Conservation (phyloP, 106 monocot species). For the Dioscorea alata region DNA sequence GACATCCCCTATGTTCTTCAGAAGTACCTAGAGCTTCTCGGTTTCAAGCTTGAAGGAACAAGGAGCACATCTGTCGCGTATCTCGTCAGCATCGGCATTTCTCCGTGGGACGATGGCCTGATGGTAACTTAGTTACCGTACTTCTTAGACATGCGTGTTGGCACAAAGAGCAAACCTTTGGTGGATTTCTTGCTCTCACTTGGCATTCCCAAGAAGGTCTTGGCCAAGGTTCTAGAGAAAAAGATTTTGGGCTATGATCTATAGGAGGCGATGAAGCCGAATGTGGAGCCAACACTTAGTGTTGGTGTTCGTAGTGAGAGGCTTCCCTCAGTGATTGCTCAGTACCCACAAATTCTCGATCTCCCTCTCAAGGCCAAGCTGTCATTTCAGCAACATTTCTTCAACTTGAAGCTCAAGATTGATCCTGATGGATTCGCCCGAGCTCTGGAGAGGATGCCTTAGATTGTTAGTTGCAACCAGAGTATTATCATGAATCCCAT, state of each 20-base stretch:
- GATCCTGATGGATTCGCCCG: constrained; percentile 40
- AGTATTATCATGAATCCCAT: constrained; percentile 29
- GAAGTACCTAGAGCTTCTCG: constrained; percentile 33
- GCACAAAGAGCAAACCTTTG: constrained; percentile 33
- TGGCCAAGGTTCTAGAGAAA: constrained; percentile 37
- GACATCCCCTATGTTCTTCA: constrained; percentile 34
- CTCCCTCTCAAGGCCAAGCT: constrained; percentile 38
- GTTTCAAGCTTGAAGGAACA: constrained; percentile 44
- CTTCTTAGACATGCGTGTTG: constrained; percentile 39
- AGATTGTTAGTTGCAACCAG: constrained; percentile 29
- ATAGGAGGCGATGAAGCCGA: constrained; percentile 35
- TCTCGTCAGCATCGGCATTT: constrained; percentile 29
- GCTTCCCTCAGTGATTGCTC: constrained; percentile 19
- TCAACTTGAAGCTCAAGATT: constrained; percentile 41
- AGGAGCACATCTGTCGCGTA: constrained; percentile 48
- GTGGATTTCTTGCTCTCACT: constrained; percentile 26
- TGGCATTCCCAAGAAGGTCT: constrained; percentile 31
- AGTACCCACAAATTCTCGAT: constrained; percentile 37
- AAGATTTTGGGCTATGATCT: constrained; percentile 35
- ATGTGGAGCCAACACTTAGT: constrained; percentile 22
- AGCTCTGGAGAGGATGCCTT: constrained; percentile 36
- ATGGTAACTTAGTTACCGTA: constrained; percentile 38
- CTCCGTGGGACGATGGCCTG: constrained; percentile 34
- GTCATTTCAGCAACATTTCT: constrained; percentile 41
- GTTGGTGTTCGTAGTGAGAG: constrained; percentile 20